phyloP scores from a whole-genome alignment of 805 yeast genomes.

The Ogataea thermomethanolica region DNA sequence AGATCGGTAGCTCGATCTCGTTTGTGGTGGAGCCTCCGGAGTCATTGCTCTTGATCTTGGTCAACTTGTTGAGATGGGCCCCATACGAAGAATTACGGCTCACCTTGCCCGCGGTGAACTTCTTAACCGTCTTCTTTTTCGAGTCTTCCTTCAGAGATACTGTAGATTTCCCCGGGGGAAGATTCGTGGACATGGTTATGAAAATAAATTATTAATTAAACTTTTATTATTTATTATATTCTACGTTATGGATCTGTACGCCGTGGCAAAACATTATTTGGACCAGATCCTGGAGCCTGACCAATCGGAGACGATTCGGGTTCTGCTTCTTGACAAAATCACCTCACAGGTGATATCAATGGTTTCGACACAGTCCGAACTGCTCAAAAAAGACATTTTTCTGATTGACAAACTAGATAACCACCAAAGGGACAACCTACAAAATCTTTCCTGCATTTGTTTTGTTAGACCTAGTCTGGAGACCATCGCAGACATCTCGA shows the following conservation, averaged over 20 bases:
- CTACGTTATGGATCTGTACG: constrained; percentile 43
- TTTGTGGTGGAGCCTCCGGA: constrained; percentile 8
- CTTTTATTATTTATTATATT: not conserved
- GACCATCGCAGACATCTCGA: constrained; percentile 54
- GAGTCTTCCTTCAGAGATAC: constrained; percentile 27
- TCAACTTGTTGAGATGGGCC: constrained; percentile 32
- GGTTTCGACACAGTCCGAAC: constrained; percentile 81
- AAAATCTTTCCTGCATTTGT: constrained; percentile 77
- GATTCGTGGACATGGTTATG: constrained; percentile 13
- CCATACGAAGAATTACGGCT: constrained; percentile 35
- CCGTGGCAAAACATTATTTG: constrained; percentile 43
- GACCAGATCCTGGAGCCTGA: constrained; percentile 32
- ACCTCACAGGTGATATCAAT: constrained; percentile 87
- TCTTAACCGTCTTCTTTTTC: constrained; percentile 30
- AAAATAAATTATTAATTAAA: constrained; percentile 2
- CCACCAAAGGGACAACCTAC: constrained; percentile 56
- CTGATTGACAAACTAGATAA: constrained; percentile 71
- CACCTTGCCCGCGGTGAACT: constrained; percentile 34
- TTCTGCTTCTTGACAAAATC: constrained; percentile 70
- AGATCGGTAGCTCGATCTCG: constrained; percentile 23
- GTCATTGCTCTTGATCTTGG: constrained; percentile 31
- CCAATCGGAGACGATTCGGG: constrained; percentile 35
- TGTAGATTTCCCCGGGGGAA: constrained; percentile 27
- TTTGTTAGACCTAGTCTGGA: constrained; percentile 71
- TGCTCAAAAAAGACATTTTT: constrained; percentile 80